A percentile compares a stretch with the other conserved stretches of the same genome.
These are phyloP conservation scores for Forsythia viridissima DNA, from an alignment of 257 asterid species.

Conservation along the genomic window DNA sequence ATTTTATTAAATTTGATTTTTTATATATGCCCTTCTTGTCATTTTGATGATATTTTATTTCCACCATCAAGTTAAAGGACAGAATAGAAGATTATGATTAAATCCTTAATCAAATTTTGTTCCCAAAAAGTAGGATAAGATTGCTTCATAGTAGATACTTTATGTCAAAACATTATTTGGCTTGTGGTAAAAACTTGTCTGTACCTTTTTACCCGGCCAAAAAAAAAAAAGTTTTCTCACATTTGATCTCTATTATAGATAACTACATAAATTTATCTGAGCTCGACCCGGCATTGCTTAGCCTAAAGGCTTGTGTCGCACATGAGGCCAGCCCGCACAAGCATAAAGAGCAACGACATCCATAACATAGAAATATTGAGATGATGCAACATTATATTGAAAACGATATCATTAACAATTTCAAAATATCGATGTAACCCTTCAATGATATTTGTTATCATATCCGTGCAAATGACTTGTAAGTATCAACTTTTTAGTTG, in stretches of 20 bases:
- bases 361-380: not conserved
- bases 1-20: not conserved
- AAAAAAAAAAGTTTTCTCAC: not conserved
- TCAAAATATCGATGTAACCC: too few species aligned
- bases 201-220: not conserved
- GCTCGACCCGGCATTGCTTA: not conserved
- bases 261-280: not conserved
- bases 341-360: not conserved
- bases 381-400: too few species aligned
- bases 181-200: slow-evolving; percentile 15
- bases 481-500: too few species aligned
- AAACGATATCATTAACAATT: too few species aligned
- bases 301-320: not conserved
- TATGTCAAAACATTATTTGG: not conserved
- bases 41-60: not conserved
- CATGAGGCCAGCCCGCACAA: too few species aligned
- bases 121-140: not conserved
- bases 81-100: slow-evolving; percentile 28
- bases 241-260: not conserved
- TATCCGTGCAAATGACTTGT: too few species aligned
- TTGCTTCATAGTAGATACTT: not conserved
- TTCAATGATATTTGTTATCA: too few species aligned
- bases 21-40: not conserved
- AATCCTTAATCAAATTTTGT: slow-evolving; percentile 9
- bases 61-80: slow-evolving; percentile 8